Evolutionary conservation across 306 rosid genomes (phyloP).

Genomic region (Crataegus laevigata): DNA sequence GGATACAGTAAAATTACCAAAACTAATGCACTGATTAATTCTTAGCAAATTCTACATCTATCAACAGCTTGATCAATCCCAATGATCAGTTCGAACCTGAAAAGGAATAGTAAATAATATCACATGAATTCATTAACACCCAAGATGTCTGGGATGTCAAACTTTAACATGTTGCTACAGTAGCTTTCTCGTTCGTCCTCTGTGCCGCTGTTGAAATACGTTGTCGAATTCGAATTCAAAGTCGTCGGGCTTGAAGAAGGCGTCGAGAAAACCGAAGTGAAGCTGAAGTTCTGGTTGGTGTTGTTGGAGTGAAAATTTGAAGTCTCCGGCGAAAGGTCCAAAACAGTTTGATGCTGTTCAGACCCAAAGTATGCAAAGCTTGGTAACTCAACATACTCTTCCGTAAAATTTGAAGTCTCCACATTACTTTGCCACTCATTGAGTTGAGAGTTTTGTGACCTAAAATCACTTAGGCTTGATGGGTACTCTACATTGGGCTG

Average conservation of each 20-base stretch:
- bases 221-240: conserved; percentile 62
- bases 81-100: conserved; percentile 10
- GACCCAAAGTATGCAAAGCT: conserved; percentile 17
- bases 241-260: conserved; percentile 72
- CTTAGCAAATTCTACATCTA: conserved; percentile 33
- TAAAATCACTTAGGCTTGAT: conserved; percentile 25
- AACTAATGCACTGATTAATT: conserved; percentile 16
- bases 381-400: conserved; percentile 24
- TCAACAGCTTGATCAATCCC: conserved; percentile 18
- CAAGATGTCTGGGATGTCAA: conserved; percentile 53
- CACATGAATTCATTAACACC: conserved; percentile 53
- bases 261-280: conserved; percentile 62
- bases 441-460: conserved; percentile 28
- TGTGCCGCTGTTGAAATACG: conserved; percentile 36
- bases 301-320: conserved; percentile 33
- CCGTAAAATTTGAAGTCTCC: conserved; percentile 14
- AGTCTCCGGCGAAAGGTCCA: conserved; percentile 34
- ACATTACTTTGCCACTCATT: conserved; percentile 34
- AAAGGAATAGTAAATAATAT: neutral
- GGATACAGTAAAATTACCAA: conserved; percentile 17
- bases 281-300: conserved; percentile 33
- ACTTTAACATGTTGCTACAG: conserved; percentile 49
- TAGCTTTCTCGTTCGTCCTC: conserved; percentile 90
- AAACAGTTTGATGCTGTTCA: conserved; percentile 14
- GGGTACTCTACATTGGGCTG: conserved; percentile 27